phyloP scores from a whole-genome alignment of 768 basidiomycete genomes.

The Mycena floridula region DNA sequence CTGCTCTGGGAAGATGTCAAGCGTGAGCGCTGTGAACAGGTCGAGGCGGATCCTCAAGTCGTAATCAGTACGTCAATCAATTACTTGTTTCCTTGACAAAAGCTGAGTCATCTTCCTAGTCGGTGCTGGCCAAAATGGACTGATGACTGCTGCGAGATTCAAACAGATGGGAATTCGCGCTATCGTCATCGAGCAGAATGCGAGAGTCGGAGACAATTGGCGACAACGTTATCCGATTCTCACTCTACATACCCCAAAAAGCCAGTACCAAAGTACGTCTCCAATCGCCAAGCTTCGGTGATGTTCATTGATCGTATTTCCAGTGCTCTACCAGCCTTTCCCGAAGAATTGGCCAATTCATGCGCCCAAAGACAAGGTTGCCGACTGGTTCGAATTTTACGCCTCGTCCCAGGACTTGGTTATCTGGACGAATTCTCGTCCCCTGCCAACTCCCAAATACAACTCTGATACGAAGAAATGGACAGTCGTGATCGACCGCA shows the following conservation, averaged over 20 bases:
- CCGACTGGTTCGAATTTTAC: slow-evolving; percentile 39
- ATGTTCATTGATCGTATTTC: not conserved
- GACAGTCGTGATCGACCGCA: slow-evolving; percentile 25
- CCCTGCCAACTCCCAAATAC: slow-evolving; percentile 26
- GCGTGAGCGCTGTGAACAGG: slow-evolving; percentile 23
- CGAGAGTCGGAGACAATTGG: slow-evolving; percentile 55
- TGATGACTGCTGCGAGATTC: too few relatives aligned
- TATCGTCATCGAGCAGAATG: slow-evolving; percentile 53
- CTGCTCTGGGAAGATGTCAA: slow-evolving; percentile 28
- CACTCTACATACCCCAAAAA: slow-evolving; percentile 38
- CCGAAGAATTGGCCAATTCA: slow-evolving; percentile 35
- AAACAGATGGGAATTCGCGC: too few relatives aligned
- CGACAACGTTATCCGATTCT: slow-evolving; percentile 52
- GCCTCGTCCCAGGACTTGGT: slow-evolving; percentile 31
- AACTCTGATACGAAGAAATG: slow-evolving; percentile 23
- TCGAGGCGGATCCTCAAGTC: slow-evolving; percentile 33
- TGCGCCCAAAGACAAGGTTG: slow-evolving; percentile 34
- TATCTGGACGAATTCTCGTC: slow-evolving; percentile 33
- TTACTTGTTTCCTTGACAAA: slow-evolving; percentile 12
- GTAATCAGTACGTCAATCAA: slow-evolving; percentile 34
- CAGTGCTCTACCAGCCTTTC: slow-evolving; percentile 33
- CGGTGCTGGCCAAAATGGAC: slow-evolving; percentile 38
- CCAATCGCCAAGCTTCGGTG: slow-evolving; percentile 1
- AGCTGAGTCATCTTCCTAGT: not conserved
- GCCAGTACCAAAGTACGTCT: slow-evolving; percentile 12